These are phyloP conservation scores for Phragmites australis DNA, from an alignment of 176 grass and related monocot genomes.

Conservation along the genomic window DNA sequence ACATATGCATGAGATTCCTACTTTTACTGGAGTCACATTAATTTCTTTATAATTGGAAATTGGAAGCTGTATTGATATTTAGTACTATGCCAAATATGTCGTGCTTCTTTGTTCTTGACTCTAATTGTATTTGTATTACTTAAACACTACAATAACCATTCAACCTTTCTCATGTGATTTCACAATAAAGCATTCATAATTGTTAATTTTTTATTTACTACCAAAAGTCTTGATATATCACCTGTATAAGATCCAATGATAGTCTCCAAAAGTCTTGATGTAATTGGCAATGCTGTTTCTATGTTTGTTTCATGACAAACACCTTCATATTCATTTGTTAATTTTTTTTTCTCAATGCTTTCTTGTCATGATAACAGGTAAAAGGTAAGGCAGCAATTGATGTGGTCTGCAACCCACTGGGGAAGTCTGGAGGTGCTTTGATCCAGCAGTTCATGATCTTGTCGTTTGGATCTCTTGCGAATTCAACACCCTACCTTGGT, in stretches of 20 bases:
- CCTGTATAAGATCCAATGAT: neutral
- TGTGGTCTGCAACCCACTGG: constrained; percentile 97
- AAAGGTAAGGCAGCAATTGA: constrained; percentile 98
- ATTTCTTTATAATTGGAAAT: neutral
- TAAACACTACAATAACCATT: neutral
- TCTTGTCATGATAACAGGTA: constrained; percentile 54
- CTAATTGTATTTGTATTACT: neutral
- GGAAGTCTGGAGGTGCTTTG: constrained; percentile 95
- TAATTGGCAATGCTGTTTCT: neutral
- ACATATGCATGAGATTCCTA: neutral
- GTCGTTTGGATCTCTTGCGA: constrained; percentile 88
- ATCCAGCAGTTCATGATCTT: constrained; percentile 99
- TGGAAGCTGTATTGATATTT: constrained; percentile 7
- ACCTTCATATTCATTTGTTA: neutral
- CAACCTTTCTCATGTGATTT: neutral
- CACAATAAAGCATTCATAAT: neutral
- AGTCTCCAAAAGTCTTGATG: too few relatives aligned
- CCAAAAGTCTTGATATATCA: neutral
- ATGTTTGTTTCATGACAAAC: neutral
- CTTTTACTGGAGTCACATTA: neutral
- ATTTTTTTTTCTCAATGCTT: constrained; percentile 3
- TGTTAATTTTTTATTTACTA: neutral
- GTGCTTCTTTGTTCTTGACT: neutral
- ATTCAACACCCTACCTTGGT: constrained; percentile 92
- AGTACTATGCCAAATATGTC: neutral